Base-by-base conservation (phyloP, 1,139 yeast species). In the Candida tetrigidarum region DNA sequence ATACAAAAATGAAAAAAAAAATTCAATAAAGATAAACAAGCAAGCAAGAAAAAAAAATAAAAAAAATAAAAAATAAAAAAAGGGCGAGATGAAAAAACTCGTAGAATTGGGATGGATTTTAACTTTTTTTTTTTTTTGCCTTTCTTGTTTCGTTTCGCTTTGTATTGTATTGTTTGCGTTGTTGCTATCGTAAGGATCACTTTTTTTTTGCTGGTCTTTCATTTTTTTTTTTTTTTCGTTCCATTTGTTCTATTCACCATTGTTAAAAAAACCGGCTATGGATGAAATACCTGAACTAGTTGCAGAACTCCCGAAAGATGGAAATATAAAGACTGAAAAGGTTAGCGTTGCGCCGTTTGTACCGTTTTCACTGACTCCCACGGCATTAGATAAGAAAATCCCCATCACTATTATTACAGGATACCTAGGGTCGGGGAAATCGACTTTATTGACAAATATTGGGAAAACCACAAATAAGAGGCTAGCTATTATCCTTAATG, bases 321-420 rank as follows among this genome's bases (percentile, higher is more conserved):
- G 45, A 1, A 27, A 19, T 9, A 29, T 49, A 4, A 19, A 41
- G 25, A 49, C 51, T 3, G 50, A 50, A 34, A 34, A 30, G 22
- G 43, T 49, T 2, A 11, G 27, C 2, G 10, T 42, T 5, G 39
- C 42, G 11, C 29, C 39, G 3, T 45, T 36, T 38, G 37, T 33
- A 7, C 47, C 50, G 5, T 39, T 19, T 15, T 46, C 51, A 3
- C 47, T 44, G 47, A 49, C 48, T 1, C 52, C 55, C 10, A 42
- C 45, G 2, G 25, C 47, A 14, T 39, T 43, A 11, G 25, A 39
- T n/a, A 52, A 61, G 29, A 83, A 82, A 61, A 93, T 92, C 9
- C 99, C 99, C 2, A 83, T 93, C 12, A 90, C 97, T 0, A 89
- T 93, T 19, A 83, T 95, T 29, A 93, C 98, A 0, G 99, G 99